Base-by-base conservation (phyloP, 257 asterid species). In the Asclepias syriaca region DNA sequence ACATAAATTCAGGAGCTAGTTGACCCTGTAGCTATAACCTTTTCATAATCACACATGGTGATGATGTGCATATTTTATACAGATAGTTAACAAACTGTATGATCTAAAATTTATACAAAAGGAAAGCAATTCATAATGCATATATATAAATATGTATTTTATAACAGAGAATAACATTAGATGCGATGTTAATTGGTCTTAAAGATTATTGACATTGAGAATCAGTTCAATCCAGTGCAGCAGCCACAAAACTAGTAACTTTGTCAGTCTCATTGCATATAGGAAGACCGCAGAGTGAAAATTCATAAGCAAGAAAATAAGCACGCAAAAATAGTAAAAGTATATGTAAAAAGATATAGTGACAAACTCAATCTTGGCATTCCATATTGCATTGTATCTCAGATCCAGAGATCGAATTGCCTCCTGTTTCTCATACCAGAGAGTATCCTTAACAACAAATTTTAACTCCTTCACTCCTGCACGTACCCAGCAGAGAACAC, bases 311-410 rank as follows among this genome's bases (percentile, higher is more conserved):
- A 22, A 34, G 32, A 19, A n/a, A 18, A 72, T 37, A 39, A 21
- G n/a, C 15, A 46, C 5, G 57, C 74, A 43, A 39, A 54, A 65
- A 72, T 58, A 77, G 39, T 5, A 34, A 79, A 32, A 66, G 45
- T 29, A 74, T 15, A 13, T 18, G 16, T 66, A 46, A 58, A 66
- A 69, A 70, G 75, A 69, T 66, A 56, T 49, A 68, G 48, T 40
- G 63, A 87, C 99, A 84, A 82, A 94, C 99, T 88, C 90, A 63
- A 80, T 84, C 46, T 51, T 77, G 73, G 73, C 75, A 67, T 53
- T 68, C 98, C 97, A 92, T 39, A 86, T 61, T 73, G 95, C 90
- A 81, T 85, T 84, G 75, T 95, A 95, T 87, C 83, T 86, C 79
- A 45, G 68, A 80, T 92, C 81, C 82, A 90, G 79, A 71, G 95